A percentile compares a stretch with the other conserved stretches of the same genome.
These are phyloP conservation scores for Aureobasidium namibiae DNA, from an alignment of 2,329 filamentous ascomycete genomes.

Conservation along the genomic window DNA sequence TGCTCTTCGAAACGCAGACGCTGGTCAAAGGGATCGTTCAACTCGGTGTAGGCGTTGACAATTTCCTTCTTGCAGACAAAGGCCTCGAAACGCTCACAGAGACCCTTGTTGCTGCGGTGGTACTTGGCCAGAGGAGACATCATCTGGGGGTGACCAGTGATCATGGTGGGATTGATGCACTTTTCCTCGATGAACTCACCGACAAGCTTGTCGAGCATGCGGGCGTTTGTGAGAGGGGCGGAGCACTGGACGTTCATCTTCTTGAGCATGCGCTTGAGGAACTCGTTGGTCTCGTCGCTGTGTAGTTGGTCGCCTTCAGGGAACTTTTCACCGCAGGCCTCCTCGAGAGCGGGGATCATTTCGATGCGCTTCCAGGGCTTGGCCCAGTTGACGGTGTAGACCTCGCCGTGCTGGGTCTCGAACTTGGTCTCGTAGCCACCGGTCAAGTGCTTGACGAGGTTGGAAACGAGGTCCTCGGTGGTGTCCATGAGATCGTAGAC, in stretches of 20 bases:
- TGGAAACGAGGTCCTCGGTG: constrained; percentile 88
- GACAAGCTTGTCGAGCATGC: constrained; percentile 87
- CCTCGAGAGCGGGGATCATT: constrained; percentile 91
- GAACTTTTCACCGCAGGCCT: constrained; percentile 87
- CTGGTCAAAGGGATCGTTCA: constrained; percentile 96
- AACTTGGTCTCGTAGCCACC: constrained; percentile 80
- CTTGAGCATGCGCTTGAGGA: constrained; percentile 74
- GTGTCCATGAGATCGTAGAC: constrained; percentile 84
- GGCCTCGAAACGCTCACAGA: constrained; percentile 95
- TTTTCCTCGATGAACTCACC: constrained; percentile 94
- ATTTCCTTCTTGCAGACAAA: constrained; percentile 98
- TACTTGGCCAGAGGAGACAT: constrained; percentile 98
- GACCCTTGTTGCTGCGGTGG: constrained; percentile 69
- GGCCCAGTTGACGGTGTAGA: constrained; percentile 91
- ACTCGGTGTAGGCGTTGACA: constrained; percentile 92
- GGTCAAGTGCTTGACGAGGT: constrained; percentile 79
- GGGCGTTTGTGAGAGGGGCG: constrained; percentile 82
- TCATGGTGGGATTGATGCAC: constrained; percentile 89
- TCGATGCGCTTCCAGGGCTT: constrained; percentile 86
- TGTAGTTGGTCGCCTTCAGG: constrained; percentile 82
- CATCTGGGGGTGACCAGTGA: constrained; percentile 68
- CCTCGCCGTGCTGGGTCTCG: constrained; percentile 77
- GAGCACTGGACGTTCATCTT: constrained; percentile 88
- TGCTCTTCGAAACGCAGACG: constrained; percentile 89
- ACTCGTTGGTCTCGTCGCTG: constrained; percentile 79